Evolutionary conservation across 257 asterid genomes (phyloP).

Genomic region (Nemophila menziesii): DNA sequence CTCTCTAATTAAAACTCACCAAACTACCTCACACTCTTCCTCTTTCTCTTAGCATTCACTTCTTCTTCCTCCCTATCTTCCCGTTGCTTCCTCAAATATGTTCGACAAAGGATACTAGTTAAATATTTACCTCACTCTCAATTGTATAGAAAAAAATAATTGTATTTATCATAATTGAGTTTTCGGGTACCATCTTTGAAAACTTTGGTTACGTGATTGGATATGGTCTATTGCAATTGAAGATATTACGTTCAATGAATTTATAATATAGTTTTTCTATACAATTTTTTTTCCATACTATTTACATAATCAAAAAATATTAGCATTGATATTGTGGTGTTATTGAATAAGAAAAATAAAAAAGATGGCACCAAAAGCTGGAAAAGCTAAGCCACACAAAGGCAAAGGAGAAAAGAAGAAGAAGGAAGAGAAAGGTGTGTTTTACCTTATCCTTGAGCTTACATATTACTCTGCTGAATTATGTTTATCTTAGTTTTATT

Average conservation of each 20-base stretch:
- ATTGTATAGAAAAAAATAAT: too few relatives aligned
- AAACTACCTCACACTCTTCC: background rate
- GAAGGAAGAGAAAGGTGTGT: slow-evolving; percentile 76
- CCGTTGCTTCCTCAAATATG: background rate
- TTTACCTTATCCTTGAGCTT: background rate
- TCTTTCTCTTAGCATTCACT: background rate
- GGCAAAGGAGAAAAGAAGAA: slow-evolving; percentile 79
- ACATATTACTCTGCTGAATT: background rate
- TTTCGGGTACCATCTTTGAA: too few relatives aligned
- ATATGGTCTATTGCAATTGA: too few relatives aligned
- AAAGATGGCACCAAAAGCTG: slow-evolving; percentile 70
- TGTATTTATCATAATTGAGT: too few relatives aligned
- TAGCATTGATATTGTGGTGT: background rate
- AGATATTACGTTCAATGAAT: too few relatives aligned
- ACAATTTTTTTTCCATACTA: background rate
- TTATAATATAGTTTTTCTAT: background rate
- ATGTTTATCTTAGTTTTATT: background rate
- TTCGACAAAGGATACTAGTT: too few relatives aligned
- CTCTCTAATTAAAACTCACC: slow-evolving; percentile 14
- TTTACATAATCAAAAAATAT: background rate
- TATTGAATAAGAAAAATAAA: background rate
- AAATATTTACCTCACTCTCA: too few relatives aligned
- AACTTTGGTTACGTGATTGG: too few relatives aligned
- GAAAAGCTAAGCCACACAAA: slow-evolving; percentile 63
- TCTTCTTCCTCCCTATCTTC: slow-evolving; percentile 7